Conservation (phyloP, 208 protist species). For the Acanthamoeba royreba region DNA sequence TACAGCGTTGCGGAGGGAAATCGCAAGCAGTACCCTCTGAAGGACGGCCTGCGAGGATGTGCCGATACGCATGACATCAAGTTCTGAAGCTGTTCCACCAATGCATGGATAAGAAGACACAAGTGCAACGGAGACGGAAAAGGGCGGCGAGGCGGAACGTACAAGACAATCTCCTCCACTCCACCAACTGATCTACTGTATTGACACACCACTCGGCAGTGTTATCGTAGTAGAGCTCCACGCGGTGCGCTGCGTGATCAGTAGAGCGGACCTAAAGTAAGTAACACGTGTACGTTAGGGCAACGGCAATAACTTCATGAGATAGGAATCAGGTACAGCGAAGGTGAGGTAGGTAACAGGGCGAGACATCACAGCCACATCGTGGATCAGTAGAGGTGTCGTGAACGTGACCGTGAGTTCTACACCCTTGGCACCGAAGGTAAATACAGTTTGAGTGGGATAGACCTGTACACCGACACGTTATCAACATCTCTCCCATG, state of each 20-base stretch:
- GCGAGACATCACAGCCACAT: neutral
- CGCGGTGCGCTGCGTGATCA: neutral
- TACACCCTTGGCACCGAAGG: slow-evolving; percentile 15
- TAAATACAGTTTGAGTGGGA: slow-evolving; percentile 50
- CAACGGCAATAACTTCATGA: too few relatives aligned
- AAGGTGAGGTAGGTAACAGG: slow-evolving; percentile 38
- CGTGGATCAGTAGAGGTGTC: slow-evolving; percentile 16
- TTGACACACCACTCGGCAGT: slow-evolving; percentile 47
- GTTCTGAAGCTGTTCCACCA: too few relatives aligned
- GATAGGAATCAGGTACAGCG: neutral
- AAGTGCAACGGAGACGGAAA: too few relatives aligned
- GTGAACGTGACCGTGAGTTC: slow-evolving; percentile 51
- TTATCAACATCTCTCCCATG: too few relatives aligned
- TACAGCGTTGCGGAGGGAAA: too few relatives aligned
- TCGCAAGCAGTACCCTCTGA: neutral
- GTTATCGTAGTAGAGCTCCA: slow-evolving; percentile 55
- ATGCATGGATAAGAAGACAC: too few relatives aligned
- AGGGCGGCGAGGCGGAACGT: too few relatives aligned
- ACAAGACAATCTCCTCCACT: neutral
- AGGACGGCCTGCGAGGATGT: neutral
- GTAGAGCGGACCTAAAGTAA: neutral
- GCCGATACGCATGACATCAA: neutral
- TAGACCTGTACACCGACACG: neutral
- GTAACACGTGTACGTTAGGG: too few relatives aligned
- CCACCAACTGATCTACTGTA: neutral